phyloP scores from a whole-genome alignment of 495 filamentous ascomycete species.

The Penicillium canescens region DNA sequence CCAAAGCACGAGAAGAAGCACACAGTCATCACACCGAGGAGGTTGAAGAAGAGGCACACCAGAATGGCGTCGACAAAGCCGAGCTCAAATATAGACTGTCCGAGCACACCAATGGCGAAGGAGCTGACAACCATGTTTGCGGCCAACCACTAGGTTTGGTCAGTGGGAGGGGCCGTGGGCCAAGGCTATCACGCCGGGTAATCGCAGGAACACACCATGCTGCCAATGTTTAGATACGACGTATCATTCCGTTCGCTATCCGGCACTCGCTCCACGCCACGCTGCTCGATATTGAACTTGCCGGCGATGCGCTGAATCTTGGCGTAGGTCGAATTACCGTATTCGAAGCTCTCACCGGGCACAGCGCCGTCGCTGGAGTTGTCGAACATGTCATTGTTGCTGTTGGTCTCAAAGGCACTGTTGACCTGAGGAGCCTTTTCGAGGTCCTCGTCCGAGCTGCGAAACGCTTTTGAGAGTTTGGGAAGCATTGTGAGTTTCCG shows the following conservation, averaged over 20 bases:
- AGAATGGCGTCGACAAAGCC: slow-evolving; percentile 79
- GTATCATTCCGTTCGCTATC: slow-evolving; percentile 69
- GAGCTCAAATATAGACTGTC: slow-evolving; percentile 63
- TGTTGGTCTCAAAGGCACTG: slow-evolving; percentile 34
- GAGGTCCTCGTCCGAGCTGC: slow-evolving; percentile 30
- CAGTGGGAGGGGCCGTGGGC: slow-evolving; percentile 19
- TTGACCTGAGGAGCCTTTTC: slow-evolving; percentile 42
- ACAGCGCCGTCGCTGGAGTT: slow-evolving; percentile 57
- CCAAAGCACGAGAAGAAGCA: slow-evolving; percentile 83
- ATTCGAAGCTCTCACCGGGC: slow-evolving; percentile 59
- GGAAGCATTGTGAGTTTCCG: slow-evolving; percentile 10
- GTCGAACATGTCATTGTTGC: slow-evolving; percentile 26
- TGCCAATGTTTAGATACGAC: slow-evolving; percentile 67
- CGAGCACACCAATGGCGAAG: slow-evolving; percentile 78
- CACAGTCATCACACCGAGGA: slow-evolving; percentile 71
- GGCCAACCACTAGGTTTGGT: slow-evolving; percentile 68
- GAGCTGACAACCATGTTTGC: slow-evolving; percentile 83
- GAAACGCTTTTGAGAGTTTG: slow-evolving; percentile 24
- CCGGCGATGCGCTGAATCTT: slow-evolving; percentile 70
- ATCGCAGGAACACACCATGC: slow-evolving; percentile 59
- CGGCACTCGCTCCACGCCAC: slow-evolving; percentile 81
- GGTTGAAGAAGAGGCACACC: slow-evolving; percentile 75
- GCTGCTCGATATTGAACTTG: slow-evolving; percentile 69
- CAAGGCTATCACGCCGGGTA: slow-evolving; percentile 10
- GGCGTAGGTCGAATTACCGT: slow-evolving; percentile 62